These are phyloP conservation scores for Aureobasidium sp. DNA, from an alignment of 2,329 filamentous ascomycete genomes.

Conservation along the genomic window DNA sequence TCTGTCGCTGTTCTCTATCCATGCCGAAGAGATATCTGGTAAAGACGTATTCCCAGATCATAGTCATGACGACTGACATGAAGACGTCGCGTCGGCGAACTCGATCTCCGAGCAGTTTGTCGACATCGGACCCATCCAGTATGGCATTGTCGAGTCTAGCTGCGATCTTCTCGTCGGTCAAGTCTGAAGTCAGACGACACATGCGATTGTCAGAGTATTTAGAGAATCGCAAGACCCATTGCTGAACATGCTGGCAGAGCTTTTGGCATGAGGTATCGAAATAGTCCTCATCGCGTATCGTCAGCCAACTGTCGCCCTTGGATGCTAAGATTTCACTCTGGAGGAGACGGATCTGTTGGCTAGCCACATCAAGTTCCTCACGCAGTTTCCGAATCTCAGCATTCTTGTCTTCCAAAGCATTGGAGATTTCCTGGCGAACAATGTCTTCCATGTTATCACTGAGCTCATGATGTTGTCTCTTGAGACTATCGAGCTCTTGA, in stretches of 20 bases:
- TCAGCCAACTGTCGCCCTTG: conserved; percentile 62
- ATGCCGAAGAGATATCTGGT: conserved; percentile 97
- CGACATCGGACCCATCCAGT: conserved; percentile 88
- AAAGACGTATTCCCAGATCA: conserved; percentile 99
- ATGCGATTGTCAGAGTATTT: conserved; percentile 92
- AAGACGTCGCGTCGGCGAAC: conserved; percentile 87
- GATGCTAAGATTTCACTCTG: conserved; percentile 52
- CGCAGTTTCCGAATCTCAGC: conserved; percentile 71
- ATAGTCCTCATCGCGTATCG: conserved; percentile 81
- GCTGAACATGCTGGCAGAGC: conserved; percentile 89
- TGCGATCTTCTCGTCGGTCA: conserved; percentile 87
- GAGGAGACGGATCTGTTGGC: conserved; percentile 50
- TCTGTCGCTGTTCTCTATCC: conserved; percentile 95
- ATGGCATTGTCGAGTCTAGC: conserved; percentile 91
- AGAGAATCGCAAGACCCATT: conserved; percentile 96
- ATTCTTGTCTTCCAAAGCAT: conserved; percentile 71
- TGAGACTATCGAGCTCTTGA: conserved; percentile 61
- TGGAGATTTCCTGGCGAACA: conserved; percentile 52
- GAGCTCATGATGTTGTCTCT: conserved; percentile 53
- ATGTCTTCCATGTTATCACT: conserved; percentile 55
- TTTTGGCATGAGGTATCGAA: conserved; percentile 92
- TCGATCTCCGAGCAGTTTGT: conserved; percentile 78
- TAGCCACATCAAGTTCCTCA: conserved; percentile 65
- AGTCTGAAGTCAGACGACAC: conserved; percentile 73
- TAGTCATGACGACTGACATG: conserved; percentile 98